A percentile compares a stretch with the other conserved stretches of the same genome.
phyloP scores from a whole-genome alignment of 1,284 basidiomycete genomes.

The Moniliella sp. region DNA sequence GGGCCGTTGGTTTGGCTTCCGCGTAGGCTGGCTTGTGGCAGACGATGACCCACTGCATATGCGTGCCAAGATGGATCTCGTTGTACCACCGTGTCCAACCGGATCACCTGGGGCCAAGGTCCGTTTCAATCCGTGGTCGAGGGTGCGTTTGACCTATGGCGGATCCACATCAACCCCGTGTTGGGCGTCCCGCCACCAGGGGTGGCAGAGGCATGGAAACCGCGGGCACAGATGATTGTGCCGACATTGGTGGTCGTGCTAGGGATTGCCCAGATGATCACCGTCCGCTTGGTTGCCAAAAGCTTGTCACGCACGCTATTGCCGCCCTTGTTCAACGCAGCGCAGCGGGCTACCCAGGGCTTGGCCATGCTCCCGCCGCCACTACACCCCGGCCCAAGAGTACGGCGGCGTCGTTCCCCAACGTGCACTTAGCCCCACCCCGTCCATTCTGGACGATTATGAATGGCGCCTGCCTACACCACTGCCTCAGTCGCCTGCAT shows the following conservation, averaged over 20 bases:
- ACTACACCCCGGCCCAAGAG: slow-evolving; percentile 16
- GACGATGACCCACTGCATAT: background rate
- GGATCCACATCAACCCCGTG: background rate
- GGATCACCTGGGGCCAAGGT: background rate
- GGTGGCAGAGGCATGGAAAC: background rate
- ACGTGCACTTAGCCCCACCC: slow-evolving; percentile 8
- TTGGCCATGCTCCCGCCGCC: slow-evolving; percentile 17
- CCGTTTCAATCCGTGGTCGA: slow-evolving; percentile 1
- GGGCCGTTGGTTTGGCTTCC: slow-evolving; percentile 42
- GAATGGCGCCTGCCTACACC: slow-evolving; percentile 11
- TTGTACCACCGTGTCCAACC: background rate
- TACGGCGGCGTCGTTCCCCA: slow-evolving; percentile 12
- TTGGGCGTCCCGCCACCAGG: background rate
- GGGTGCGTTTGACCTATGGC: background rate
- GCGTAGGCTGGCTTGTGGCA: slow-evolving; percentile 2
- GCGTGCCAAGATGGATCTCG: slow-evolving; percentile 1
- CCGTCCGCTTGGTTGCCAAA: slow-evolving; percentile 43
- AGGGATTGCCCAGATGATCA: slow-evolving; percentile 44
- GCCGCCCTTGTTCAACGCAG: slow-evolving; percentile 13
- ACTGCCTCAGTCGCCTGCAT: slow-evolving; percentile 7
- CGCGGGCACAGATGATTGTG: slow-evolving; percentile 1
- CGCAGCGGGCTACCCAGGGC: slow-evolving; percentile 11
- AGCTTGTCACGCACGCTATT: slow-evolving; percentile 13
- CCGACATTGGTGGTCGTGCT: slow-evolving; percentile 8
- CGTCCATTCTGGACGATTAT: slow-evolving; percentile 9